phyloP scores from a whole-genome alignment of 2,329 filamentous ascomycete species.

The Claviceps digitariae region DNA sequence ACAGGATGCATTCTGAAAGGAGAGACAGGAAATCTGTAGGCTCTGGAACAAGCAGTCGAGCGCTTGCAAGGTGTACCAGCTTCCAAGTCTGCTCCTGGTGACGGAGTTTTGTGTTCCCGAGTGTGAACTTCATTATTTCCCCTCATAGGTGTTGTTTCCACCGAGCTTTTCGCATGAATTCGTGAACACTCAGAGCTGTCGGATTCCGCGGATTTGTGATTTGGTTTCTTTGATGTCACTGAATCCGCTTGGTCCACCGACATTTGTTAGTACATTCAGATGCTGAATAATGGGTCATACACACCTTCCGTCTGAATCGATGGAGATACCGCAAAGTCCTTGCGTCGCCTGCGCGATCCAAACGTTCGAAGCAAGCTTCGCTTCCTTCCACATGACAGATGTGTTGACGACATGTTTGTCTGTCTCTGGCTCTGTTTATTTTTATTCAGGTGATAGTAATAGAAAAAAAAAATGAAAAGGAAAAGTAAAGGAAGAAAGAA shows the following conservation, averaged over 20 bases:
- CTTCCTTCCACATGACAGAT: constrained; percentile 18
- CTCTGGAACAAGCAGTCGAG: neutral
- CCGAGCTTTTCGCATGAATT: neutral
- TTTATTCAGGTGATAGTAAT: neutral
- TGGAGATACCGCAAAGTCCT: constrained; percentile 8
- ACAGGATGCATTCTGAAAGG: constrained; percentile 8
- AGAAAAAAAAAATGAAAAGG: neutral
- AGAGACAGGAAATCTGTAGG: neutral
- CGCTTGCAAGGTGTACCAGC: neutral
- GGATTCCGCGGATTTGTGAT: neutral
- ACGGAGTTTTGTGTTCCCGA: neutral
- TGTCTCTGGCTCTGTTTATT: neutral
- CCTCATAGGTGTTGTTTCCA: neutral
- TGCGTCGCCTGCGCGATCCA: constrained; percentile 15
- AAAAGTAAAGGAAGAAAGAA: neutral
- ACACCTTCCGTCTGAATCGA: constrained; percentile 10
- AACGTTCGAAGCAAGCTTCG: constrained; percentile 15
- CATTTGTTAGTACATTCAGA: neutral
- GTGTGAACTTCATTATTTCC: neutral
- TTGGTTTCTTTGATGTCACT: neutral
- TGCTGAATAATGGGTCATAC: neutral
- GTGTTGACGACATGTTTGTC: constrained; percentile 13
- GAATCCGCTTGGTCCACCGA: neutral
- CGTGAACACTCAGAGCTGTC: neutral
- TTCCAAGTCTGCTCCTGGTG: neutral